These are phyloP conservation scores for Penicillium decumbens DNA, from an alignment of 2,329 filamentous ascomycete species.

Conservation along the genomic window DNA sequence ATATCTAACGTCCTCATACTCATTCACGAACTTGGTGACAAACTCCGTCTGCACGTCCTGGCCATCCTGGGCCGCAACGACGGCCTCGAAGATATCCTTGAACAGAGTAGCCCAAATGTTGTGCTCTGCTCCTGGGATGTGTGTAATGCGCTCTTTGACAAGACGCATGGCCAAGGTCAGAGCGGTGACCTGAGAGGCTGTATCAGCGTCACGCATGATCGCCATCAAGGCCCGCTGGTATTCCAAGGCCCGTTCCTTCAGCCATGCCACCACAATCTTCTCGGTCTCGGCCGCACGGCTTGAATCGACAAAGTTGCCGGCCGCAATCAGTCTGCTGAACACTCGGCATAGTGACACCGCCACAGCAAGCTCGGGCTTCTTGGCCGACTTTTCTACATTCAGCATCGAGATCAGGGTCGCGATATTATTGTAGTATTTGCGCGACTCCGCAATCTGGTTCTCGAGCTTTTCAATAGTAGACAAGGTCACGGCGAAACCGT, in stretches of 20 bases:
- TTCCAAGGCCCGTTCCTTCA: constrained; percentile 68
- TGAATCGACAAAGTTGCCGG: constrained; percentile 64
- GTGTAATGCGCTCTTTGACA: constrained; percentile 70
- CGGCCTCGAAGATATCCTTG: constrained; percentile 56
- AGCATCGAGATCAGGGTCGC: constrained; percentile 62
- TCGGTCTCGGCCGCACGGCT: constrained; percentile 68
- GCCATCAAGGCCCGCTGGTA: constrained; percentile 61
- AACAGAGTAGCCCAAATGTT: constrained; percentile 70
- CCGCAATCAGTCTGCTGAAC: constrained; percentile 74
- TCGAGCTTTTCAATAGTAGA: constrained; percentile 70
- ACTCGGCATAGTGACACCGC: constrained; percentile 79
- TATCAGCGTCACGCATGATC: constrained; percentile 58
- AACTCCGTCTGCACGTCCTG: constrained; percentile 66
- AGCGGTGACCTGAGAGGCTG: constrained; percentile 59
- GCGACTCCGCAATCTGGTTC: constrained; percentile 74
- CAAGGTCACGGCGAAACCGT: constrained; percentile 51
- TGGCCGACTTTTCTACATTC: constrained; percentile 47
- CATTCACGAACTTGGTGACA: constrained; percentile 69
- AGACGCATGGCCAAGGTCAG: constrained; percentile 78
- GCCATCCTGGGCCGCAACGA: constrained; percentile 57
- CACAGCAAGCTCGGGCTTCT: constrained; percentile 60
- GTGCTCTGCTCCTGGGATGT: constrained; percentile 57
- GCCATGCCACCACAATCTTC: constrained; percentile 67
- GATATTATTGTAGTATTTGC: constrained; percentile 90
- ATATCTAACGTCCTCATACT: constrained; percentile 79